phyloP scores from a whole-genome alignment of 1,284 basidiomycete species.

The Fomitopsis schrenkii region DNA sequence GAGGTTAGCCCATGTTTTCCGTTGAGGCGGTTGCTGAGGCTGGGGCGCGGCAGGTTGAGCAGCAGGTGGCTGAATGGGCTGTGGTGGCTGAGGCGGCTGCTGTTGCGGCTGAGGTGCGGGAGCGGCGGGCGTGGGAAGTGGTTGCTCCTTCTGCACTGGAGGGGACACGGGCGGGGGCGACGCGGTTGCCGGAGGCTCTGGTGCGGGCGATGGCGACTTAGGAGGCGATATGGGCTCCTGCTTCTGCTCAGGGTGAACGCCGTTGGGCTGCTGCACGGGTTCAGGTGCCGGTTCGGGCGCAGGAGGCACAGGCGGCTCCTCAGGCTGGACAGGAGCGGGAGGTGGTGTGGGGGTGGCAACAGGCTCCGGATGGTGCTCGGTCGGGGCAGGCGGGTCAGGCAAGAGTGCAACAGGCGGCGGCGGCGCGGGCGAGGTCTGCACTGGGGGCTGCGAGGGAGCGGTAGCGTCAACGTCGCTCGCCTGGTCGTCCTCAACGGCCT shows the following conservation, averaged over 20 bases:
- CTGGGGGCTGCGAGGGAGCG: constrained; percentile 16
- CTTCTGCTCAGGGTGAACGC: constrained; percentile 24
- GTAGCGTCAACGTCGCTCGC: constrained; percentile 38
- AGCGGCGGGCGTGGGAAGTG: constrained; percentile 30
- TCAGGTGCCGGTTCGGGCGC: constrained; percentile 29
- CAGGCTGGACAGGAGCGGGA: constrained; percentile 29
- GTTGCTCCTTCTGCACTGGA: constrained; percentile 41
- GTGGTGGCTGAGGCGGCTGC: constrained; percentile 27
- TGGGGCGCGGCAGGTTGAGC: constrained; percentile 31
- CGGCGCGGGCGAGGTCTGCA: constrained; percentile 16
- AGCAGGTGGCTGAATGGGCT: constrained; percentile 27
- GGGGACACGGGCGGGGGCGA: constrained; percentile 28
- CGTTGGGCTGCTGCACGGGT: constrained; percentile 20
- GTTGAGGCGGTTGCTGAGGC: constrained; percentile 47
- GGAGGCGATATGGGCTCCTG: constrained; percentile 34
- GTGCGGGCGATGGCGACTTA: constrained; percentile 31
- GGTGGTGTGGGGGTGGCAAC: constrained; percentile 22
- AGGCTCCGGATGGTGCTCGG: constrained; percentile 31
- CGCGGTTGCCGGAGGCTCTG: constrained; percentile 26
- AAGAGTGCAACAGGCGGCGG: constrained; percentile 25
- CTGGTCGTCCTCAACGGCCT: constrained; percentile 78
- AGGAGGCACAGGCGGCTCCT: constrained; percentile 27
- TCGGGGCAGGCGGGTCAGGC: constrained; percentile 21
- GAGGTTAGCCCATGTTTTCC: constrained; percentile 89
- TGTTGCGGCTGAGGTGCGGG: constrained; percentile 31